Conservation (phyloP, 2,329 filamentous ascomycete genomes). For the Fusarium paranaense region DNA sequence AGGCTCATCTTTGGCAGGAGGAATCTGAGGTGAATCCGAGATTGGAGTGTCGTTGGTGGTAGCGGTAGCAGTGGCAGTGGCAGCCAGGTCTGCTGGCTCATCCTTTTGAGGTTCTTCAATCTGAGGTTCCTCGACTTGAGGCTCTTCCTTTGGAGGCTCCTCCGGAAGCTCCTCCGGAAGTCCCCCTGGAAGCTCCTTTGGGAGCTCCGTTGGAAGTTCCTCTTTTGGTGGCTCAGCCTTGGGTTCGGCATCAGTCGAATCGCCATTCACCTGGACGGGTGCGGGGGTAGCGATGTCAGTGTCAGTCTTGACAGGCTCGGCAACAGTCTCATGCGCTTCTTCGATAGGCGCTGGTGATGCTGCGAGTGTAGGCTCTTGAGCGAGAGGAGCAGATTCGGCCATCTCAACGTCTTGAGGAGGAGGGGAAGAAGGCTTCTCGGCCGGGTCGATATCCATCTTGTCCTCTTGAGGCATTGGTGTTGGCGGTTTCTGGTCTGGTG, state of each 20-base stretch:
- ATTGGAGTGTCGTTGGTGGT: conserved; percentile 4
- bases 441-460: conserved; percentile 37
- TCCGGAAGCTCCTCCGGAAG: not conserved
- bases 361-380: not conserved
- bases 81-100: conserved; percentile 1
- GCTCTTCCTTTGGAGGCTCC: not conserved
- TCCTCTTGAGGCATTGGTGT: conserved; percentile 26
- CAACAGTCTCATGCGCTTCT: not conserved
- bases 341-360: not conserved
- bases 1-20: conserved; percentile 23
- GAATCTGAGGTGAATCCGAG: conserved; percentile 23
- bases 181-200: not conserved
- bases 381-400: conserved; percentile 19
- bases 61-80: not conserved
- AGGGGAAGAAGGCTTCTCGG: conserved; percentile 4
- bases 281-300: not conserved
- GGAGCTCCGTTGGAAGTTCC: not conserved
- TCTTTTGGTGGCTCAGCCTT: conserved; percentile 8
- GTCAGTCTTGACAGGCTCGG: conserved; percentile 8
- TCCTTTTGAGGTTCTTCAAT: conserved; percentile 12
- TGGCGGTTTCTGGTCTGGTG: conserved; percentile 6
- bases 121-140: conserved; percentile 6
- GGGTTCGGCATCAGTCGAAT: conserved; percentile 5
- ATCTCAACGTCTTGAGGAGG: conserved; percentile 33
- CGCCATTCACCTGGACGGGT: conserved; percentile 13